Evolutionary conservation across 208 protist species (phyloP), one percentile per base, ranked within the genome.

Genomic region (Wallacemonas sp.): DNA sequence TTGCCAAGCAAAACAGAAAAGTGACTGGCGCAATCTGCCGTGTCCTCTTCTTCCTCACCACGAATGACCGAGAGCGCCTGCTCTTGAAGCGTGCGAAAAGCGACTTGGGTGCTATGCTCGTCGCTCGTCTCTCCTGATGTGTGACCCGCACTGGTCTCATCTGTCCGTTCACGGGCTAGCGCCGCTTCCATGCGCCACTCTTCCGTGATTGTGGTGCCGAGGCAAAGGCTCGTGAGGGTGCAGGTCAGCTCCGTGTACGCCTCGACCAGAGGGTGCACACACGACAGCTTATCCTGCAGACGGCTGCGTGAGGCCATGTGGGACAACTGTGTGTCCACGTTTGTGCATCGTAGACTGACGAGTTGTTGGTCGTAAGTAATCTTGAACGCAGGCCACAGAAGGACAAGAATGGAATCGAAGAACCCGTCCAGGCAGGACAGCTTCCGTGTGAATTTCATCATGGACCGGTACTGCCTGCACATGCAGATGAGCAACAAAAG

Each of bases 341-440:
- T 51, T 0, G 54, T 66, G 33, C 72, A 85, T 21, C 83, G 82
- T 17, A 94, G 61, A 4, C 83, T 67, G 17, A 79, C 72, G 31
- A 91, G 73, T 64, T 94, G 88, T 1, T 68, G 67, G 45, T 91
- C 88, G 55, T 85, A 87, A 8, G 72, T 88, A 19, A 63, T 55
- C 61, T 92, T 84, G 62, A 94, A 94, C 6, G 75, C 65, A 1
- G 88, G 88, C 88, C 88, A 94, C n/a, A 94, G 66, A 1, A 87
- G 69, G 1, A 90, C 54, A 0, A 94, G 67, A 14, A 94, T 55
- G 1, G 88, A 89, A 62, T 91, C 83, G 58, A 87, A 94, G 47
- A 94, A 90, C n/a, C 79, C 65, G 63, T 94, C 85, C 1, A 94
- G 75, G 51, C 88, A 94, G 9, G 76, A 75, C 12, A 94, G 71